phyloP scores from a whole-genome alignment of 805 yeast species.

The Metschnikowia baotianmanensis region DNA sequence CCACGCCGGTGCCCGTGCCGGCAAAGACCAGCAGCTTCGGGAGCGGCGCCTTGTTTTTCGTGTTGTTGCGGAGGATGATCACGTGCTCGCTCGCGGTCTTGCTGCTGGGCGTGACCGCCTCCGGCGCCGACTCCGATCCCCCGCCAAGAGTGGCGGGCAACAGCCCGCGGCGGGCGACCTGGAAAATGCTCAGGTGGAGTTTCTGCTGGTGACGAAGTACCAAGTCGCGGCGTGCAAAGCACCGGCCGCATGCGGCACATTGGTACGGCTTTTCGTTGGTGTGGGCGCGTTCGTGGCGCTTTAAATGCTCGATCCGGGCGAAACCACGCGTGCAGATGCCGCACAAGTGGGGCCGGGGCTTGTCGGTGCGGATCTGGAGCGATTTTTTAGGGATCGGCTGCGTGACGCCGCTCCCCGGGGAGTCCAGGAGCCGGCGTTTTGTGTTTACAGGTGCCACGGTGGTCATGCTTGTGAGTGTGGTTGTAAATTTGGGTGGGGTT shows the following conservation, averaged over 20 bases:
- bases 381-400: slow-evolving; percentile 87
- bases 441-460: not conserved
- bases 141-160: slow-evolving; percentile 13
- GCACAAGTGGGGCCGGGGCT: slow-evolving; percentile 93
- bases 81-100: slow-evolving; percentile 55
- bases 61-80: slow-evolving; percentile 51
- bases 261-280: slow-evolving; percentile 85
- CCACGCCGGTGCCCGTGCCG: not conserved
- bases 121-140: slow-evolving; percentile 5
- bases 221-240: slow-evolving; percentile 87
- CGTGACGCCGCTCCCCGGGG: slow-evolving; percentile 17
- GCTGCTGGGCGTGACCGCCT: no score
- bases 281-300: slow-evolving; percentile 90
- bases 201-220: slow-evolving; percentile 94
- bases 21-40: slow-evolving; percentile 20
- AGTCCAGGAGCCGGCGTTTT: slow-evolving; percentile 1
- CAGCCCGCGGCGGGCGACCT: slow-evolving; percentile 18
- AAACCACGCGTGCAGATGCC: slow-evolving; percentile 90
- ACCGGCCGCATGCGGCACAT: slow-evolving; percentile 94
- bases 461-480: no score
- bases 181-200: slow-evolving; percentile 48
- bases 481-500: no score
- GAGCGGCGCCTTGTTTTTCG: slow-evolving; percentile 50
- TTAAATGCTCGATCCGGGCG: slow-evolving; percentile 91
- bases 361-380: slow-evolving; percentile 79